phyloP scores from a whole-genome alignment of 2,329 filamentous ascomycete genomes.

The Ophiosphaerella narmari region DNA sequence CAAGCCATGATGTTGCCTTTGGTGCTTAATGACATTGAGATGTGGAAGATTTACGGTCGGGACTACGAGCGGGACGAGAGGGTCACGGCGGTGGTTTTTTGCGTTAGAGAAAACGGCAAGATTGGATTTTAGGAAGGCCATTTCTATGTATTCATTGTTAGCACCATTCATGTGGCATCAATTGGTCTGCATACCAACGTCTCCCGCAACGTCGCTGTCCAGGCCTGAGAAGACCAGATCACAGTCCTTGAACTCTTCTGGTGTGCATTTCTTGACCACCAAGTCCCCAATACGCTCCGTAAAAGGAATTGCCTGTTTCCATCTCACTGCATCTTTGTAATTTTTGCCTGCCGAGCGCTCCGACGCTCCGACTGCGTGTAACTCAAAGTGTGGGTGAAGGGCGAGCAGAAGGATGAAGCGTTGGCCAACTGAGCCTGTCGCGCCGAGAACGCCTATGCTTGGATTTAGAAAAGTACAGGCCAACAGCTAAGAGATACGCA shows the following conservation, averaged over 20 bases:
- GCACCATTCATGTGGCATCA: slow-evolving; percentile 1
- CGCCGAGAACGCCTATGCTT: slow-evolving; percentile 71
- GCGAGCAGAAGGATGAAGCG: slow-evolving; percentile 92
- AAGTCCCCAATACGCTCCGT: slow-evolving; percentile 75
- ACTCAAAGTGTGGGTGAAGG: slow-evolving; percentile 81
- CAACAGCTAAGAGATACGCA: slow-evolving; percentile 48
- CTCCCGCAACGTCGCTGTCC: slow-evolving; percentile 89
- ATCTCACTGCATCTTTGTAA: slow-evolving; percentile 90
- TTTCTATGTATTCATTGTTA: slow-evolving; percentile 57
- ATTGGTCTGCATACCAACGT: slow-evolving; percentile 68
- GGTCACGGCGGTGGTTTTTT: slow-evolving; percentile 93
- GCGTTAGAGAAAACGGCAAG: slow-evolving; percentile 96
- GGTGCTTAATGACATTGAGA: slow-evolving; percentile 85
- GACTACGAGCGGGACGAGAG: slow-evolving; percentile 88
- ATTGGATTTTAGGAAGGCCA: slow-evolving; percentile 86
- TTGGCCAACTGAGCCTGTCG: slow-evolving; percentile 92
- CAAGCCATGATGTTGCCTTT: slow-evolving; percentile 73
- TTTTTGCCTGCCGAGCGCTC: slow-evolving; percentile 88
- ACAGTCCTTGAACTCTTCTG: slow-evolving; percentile 83
- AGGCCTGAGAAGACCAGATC: slow-evolving; percentile 92
- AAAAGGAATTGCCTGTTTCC: slow-evolving; percentile 91
- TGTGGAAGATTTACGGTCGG: slow-evolving; percentile 92
- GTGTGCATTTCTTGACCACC: slow-evolving; percentile 81
- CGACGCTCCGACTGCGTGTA: slow-evolving; percentile 89
- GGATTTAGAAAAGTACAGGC: no score